Evolutionary conservation across 768 basidiomycete genomes (phyloP), one percentile per base, ranked within the genome.

Genomic region (Lentinula boryana): DNA sequence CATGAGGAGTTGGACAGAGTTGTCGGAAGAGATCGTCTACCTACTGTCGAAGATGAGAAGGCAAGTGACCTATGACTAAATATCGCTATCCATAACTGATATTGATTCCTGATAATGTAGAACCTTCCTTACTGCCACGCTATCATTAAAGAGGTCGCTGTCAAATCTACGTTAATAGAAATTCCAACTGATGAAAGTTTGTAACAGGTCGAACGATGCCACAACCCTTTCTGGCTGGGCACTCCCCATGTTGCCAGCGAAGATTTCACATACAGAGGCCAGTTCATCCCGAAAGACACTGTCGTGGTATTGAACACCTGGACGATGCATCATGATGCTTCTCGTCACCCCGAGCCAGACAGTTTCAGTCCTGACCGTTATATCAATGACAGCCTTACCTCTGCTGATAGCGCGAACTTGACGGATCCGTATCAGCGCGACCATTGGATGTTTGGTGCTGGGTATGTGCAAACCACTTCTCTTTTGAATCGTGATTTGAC

Each of bases 401-500:
- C 62, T 38, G 67, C 69, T 1, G 74, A 75, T 58, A 74, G 72
- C 0, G 68, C 74, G 15, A 71, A 72, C 8, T 69, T 71, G 15
- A 16, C 65, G 9, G 61, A 74, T 56, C 63, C 68, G 9, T 61
- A 63, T 60, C 65, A 72, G 15, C 64, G 75, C 12, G 75, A 76
- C 60, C 74, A 76, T 48, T 76, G 74, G 74, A 61, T 68, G 18
- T 76, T 76, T 53, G 75, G 75, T 16, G 73, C 70, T 0, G 75
- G 74, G 73, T 75, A 60, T 3, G 71, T 67, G 7, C 21, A 7
- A 9, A 3, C 27, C 27, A 27, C 31, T 13, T 4, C 9, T 48
- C 8, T 5, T 33, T 33, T 53, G 15, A 35, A 10, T 55, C 32
- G n/a, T 21, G 12, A 13, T 9, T 38, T 13, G 36, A 8, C 13